Evolutionary conservation across 371 early-diverging fungal genomes (phyloP), one percentile per base, ranked within the genome.

Genomic region (Mortierella sp.): DNA sequence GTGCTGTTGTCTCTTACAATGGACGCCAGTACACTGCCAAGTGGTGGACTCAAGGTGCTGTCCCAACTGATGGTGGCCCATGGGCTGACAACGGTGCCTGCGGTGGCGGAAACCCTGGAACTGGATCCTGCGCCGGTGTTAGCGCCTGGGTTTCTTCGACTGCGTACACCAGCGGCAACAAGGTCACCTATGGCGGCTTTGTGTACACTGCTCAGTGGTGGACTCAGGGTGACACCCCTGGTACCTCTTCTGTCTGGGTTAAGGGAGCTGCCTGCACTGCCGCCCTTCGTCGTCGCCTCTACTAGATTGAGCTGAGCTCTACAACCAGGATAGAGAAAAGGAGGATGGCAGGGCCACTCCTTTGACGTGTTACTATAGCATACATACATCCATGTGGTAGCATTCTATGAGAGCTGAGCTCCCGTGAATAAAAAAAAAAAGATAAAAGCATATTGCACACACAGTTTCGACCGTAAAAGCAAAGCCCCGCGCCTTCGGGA

Each of bases 1-100:
- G 82, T 18, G 54, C 61, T 30, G 60, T 61, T 2, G 87, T 86
- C 54, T 83, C 85, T 10, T 81, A 84, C 78, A 80, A 86, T 46
- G 80, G 80, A 14, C 64, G 53, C 43, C 57, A 66, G 42, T 81
- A 76, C 58, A 58, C 64, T 34, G 79, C 79, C 42, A 54, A 69
- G 54, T 81, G 78, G 71, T 81, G 81, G 81, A 59, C 71, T n/a
- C 80, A 81, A 69, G 51, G 52, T 62, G 60, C 71, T 30, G 30
- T 62, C 19, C 80, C 81, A 27, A 68, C 74, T 56, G 57, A 56
- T 14, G 78, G 78, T 42, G 70, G 45, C 39, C 72, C 72, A 26
- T 79, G 79, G 79, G 47, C 64, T 6, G 79, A 79, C 31, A 67
- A 68, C 31, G 79, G 79, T 13, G 12, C 26, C 16, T 79, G 79